Evolutionary conservation across 129 eudicot genomes (phyloP), one percentile per base, ranked within the genome.

Genomic region (Sambucus nigra): DNA sequence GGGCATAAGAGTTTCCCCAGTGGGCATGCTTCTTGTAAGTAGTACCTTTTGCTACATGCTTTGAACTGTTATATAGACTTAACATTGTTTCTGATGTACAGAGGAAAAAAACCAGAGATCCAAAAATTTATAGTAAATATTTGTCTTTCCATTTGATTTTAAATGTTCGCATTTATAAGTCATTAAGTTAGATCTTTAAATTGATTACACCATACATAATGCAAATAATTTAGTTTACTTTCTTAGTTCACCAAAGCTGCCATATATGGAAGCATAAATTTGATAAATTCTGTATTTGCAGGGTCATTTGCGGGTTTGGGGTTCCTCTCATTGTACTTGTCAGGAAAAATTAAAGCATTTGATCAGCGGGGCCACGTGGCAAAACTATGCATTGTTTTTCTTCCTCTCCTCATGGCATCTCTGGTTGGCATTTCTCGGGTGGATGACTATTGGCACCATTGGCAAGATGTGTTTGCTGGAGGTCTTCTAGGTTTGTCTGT

Each of bases 281-380:
- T 29, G 35, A 29, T 29, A 29, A 29, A 29, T 3, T 29, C 4
- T 17, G 17, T 25, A 56, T 45, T 42, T 65, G 57, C 74, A 88
- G 97, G 87, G 92, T 84, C 97, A 0, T 88, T 88, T 66, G 95
- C 97, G 2, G 97, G 97, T 25, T 75, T 88, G 13, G 92, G 84
- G 29, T 88, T 73, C 73, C 63, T 88, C 39, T 77, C 97, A 24
- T 39, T 84, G 69, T 88, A 88, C 57, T 68, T 84, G 53, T 27
- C 97, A 0, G 97, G 69, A 45, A 88, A 88, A 68, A 71, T 84
- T 26, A 76, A 75, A 73, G 86, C 66, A 21, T 88, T 80, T 66
- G 88, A 88, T 55, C 63, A 73, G 2, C 65, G 51, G 31, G 97
- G 97, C 1, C 97, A 84, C 56, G 69, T 74, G 33, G 83, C 87